Evolutionary conservation across 441 rosid genomes (phyloP).

Genomic region (Sinapis alba): DNA sequence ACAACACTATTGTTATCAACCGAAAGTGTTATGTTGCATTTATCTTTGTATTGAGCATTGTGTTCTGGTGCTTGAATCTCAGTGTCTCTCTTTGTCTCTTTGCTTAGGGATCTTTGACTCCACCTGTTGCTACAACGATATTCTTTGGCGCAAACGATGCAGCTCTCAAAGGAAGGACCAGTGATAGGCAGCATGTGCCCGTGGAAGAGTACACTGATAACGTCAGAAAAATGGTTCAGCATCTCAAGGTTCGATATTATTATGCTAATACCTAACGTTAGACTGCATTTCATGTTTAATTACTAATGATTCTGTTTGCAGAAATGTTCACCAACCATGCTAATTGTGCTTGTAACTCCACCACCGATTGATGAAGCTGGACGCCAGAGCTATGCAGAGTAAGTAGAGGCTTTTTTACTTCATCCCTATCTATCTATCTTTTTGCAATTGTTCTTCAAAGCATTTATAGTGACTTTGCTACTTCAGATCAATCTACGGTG

Average conservation of each 20-base stretch:
- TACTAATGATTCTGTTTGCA: constrained; percentile 40
- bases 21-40: too few species aligned
- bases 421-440: background rate
- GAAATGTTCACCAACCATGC: constrained; percentile 71
- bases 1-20: too few species aligned
- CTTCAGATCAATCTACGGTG: constrained; percentile 70
- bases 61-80: constrained; percentile 1
- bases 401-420: constrained; percentile 7
- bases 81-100: constrained; percentile 9
- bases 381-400: constrained; percentile 72
- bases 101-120: constrained; percentile 50
- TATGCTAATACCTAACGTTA: background rate
- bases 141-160: constrained; percentile 99
- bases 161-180: constrained; percentile 68
- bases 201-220: constrained; percentile 75
- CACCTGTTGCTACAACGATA: constrained; percentile 74
- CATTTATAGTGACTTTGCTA: constrained; percentile 15
- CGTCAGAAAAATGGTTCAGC: constrained; percentile 63
- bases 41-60: too few species aligned
- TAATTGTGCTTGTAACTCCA: constrained; percentile 78
- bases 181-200: constrained; percentile 84
- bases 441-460: background rate
- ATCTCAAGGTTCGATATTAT: constrained; percentile 68
- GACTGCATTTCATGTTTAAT: background rate
- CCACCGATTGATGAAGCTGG: constrained; percentile 85